Evolutionary conservation across 1,284 basidiomycete species (phyloP), one percentile per base, ranked within the genome.

Genomic region (Cerioporus squamosus): DNA sequence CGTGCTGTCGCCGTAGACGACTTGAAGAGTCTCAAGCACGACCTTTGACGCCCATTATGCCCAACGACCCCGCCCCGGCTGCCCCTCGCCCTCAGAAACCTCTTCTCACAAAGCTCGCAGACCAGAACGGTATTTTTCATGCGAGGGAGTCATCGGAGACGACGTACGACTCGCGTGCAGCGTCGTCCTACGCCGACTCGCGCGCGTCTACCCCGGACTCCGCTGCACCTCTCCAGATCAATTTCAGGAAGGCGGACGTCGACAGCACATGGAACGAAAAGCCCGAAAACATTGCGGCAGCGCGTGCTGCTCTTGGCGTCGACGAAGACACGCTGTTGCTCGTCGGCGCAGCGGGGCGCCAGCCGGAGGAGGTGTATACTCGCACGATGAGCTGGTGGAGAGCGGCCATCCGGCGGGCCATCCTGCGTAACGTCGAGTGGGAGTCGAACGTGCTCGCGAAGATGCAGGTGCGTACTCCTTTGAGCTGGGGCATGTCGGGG

Each of bases 391-490:
- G 86, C 0, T 72, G 76, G 61, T 95, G 92, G 92, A 78, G 93
- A 64, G 85, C 87, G 26, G 77, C 73, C 0, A 71, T 93, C 31
- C 82, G 94, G 23, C 73, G 81, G 36, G 70, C 66, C 49, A 75
- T 95, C n/a, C 79, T 94, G 26, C 72, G 71, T 52, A 75, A 75
- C 40, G 81, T 96, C 22, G 75, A 81, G 42, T 71, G 74, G 62
- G 94, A 97, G 77, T 91, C 87, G 33, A 70, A 76, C 55, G 70
- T 86, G 51, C 80, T 97, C 57, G 89, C 86, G 1, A 75, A 71
- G 26, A 83, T 94, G 79, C 95, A 96, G 84, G 87, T 84, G 53
- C 50, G 80, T 70, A 22, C 14, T n/a, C 22, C 40, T 17, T 18
- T 31, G 5, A 9, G 26, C 9, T 9, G 5, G 2, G 6, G 26